phyloP scores from a whole-genome alignment of 108 stramenopile species.

The Conticribra weissflogii region DNA sequence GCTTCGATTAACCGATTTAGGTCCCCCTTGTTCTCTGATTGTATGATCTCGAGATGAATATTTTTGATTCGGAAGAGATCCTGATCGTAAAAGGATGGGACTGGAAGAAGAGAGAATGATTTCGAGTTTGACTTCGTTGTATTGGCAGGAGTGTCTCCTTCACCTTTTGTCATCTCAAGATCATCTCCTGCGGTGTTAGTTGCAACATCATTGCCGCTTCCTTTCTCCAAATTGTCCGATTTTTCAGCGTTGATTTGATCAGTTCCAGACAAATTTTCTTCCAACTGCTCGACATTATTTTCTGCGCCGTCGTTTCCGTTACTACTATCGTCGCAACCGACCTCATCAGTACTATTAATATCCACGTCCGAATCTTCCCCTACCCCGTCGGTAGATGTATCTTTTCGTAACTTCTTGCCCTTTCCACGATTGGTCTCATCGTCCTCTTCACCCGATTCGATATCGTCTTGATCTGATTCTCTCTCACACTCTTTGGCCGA shows the following conservation, averaged over 20 bases:
- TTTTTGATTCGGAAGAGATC: conserved; percentile 60
- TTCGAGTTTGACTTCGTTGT: conserved; percentile 30
- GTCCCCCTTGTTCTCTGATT: conserved; percentile 5
- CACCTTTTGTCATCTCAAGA: conserved; percentile 6
- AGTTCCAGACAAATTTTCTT: not conserved
- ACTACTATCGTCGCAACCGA: conserved; percentile 10
- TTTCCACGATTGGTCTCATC: not conserved
- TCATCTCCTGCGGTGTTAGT: conserved; percentile 7
- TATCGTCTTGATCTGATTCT: conserved; percentile 44
- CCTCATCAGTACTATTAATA: not conserved
- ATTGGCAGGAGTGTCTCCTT: conserved; percentile 24
- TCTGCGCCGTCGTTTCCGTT: conserved; percentile 3
- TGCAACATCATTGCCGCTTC: not conserved
- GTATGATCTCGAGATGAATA: conserved; percentile 53
- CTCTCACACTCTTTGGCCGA: conserved; percentile 6
- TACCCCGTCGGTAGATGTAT: not conserved
- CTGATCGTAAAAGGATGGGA: conserved; percentile 76
- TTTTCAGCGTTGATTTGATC: conserved; percentile 6
- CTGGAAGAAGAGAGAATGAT: conserved; percentile 63
- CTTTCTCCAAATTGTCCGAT: conserved; percentile 10
- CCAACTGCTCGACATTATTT: conserved; percentile 16
- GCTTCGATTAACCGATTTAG: conserved; percentile 7
- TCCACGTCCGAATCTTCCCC: not conserved
- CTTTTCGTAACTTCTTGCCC: not conserved
- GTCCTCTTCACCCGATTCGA: conserved; percentile 18